Conservation (phyloP, 1,284 basidiomycete species). For the Ustilago nuda region DNA sequence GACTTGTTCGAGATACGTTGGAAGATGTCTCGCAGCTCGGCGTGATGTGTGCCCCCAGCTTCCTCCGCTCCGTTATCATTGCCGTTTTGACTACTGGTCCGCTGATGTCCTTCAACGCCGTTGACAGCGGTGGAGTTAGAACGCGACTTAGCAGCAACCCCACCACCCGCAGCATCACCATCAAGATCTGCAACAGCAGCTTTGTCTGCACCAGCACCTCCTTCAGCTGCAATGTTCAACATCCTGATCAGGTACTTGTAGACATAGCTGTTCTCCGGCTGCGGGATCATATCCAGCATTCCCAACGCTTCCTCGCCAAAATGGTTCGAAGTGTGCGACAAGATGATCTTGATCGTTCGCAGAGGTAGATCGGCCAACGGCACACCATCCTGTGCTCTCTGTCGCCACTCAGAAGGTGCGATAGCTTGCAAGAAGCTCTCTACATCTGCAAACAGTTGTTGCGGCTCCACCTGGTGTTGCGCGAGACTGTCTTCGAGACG, state of each 20-base stretch:
- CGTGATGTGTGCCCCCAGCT: conserved; percentile 74
- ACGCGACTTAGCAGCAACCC: conserved; percentile 7
- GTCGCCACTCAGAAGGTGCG: conserved; percentile 94
- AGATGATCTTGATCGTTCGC: conserved; percentile 83
- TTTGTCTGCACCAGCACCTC: conserved; percentile 28
- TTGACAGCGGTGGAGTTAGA: conserved; percentile 11
- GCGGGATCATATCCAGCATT: conserved; percentile 58
- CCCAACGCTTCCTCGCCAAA: conserved; percentile 60
- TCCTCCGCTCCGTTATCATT: conserved; percentile 72
- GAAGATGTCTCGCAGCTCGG: conserved; percentile 83
- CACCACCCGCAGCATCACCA: conserved; percentile 79
- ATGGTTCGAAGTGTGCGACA: conserved; percentile 70
- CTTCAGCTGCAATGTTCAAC: conserved; percentile 52
- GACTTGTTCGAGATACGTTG: conserved; percentile 85
- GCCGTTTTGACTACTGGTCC: conserved; percentile 70
- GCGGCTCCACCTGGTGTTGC: conserved; percentile 82
- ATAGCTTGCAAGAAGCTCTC: conserved; percentile 94
- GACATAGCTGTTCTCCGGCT: conserved; percentile 64
- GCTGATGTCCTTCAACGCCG: conserved; percentile 72
- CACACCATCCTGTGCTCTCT: conserved; percentile 86
- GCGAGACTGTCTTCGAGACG: conserved; percentile 91
- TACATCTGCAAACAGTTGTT: conserved; percentile 90
- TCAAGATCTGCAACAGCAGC: conserved; percentile 34
- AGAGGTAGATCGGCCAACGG: conserved; percentile 97
- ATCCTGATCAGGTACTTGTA: conserved; percentile 65